Evolutionary conservation across 2,329 filamentous ascomycete genomes (phyloP).

Genomic region (Sporothrix inflata): DNA sequence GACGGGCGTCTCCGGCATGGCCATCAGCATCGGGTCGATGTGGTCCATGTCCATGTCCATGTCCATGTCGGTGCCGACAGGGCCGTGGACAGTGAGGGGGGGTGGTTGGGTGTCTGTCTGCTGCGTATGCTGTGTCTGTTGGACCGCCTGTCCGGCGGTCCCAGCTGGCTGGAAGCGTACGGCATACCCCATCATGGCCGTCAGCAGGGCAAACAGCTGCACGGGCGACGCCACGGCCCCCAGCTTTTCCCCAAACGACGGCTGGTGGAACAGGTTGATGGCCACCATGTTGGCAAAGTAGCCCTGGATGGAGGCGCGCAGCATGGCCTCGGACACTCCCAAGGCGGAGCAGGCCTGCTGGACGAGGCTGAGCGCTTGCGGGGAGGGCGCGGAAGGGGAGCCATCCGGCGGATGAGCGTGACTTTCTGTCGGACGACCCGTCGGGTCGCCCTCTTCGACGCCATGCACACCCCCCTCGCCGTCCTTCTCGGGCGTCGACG

Average conservation of each 20-base stretch:
- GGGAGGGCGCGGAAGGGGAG: not conserved
- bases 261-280: constrained; percentile 23
- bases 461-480: too few relatives aligned
- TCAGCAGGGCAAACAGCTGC: constrained; percentile 16
- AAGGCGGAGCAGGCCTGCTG: constrained; percentile 10
- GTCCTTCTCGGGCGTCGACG: constrained; percentile 18
- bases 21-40: constrained; percentile 2
- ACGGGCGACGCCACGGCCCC: not conserved
- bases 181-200: constrained; percentile 25
- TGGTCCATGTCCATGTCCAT: not conserved
- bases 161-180: not conserved
- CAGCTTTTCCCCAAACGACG: constrained; percentile 16
- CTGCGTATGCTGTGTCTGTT: not conserved
- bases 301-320: not conserved
- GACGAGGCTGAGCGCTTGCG: not conserved
- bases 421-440: too few relatives aligned
- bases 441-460: too few relatives aligned
- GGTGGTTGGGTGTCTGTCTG: not conserved
- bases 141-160: not conserved
- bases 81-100: not conserved
- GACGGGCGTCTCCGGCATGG: not conserved
- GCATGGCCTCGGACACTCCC: not conserved
- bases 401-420: too few relatives aligned
- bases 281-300: constrained; percentile 28
- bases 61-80: not conserved